Base-by-base conservation (phyloP, 2,329 filamentous ascomycete genomes). In the Trichoderma hamatum region DNA sequence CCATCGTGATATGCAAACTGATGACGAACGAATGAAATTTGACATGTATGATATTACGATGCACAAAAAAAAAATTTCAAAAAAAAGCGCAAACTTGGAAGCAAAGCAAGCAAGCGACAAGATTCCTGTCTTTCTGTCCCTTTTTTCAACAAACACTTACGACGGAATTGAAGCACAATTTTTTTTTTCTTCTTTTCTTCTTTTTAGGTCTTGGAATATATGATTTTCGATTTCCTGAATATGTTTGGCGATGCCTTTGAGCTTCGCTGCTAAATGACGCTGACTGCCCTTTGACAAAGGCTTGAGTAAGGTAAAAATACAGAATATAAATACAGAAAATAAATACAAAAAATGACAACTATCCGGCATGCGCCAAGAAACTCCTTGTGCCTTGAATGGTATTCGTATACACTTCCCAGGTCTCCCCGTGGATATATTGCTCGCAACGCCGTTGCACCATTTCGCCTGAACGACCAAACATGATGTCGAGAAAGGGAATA, bases 1-100 rank as follows among this genome's bases (percentile, higher is more conserved):
- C 24, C 7, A 43, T n/a, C 7, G 36, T 43, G 49, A 64, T 30
- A 7, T 24, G 16, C 16, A 30, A 36, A n/a, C 14, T 16, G 24
- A 64, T 56, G 51, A 65, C 55, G 9, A 65, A 65, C 43, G 24
- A 43, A 64, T 32, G 46, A 64, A 46, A 30, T 5, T 49, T 32
- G 26, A 55, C 26, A 30, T 26, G 24, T 30, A 28, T 54, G 51
- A 54, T 54, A 24, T 7, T 54, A 52, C 3, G 5, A 54, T 28
- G 3, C 13, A 51, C 11, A 21, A 46, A 46, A 16, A n/a, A n/a
- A n/a, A n/a, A n/a, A n/a, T n/a, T n/a, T n/a, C n/a, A n/a, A 21
- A 46, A 46, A 16, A 28, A 10, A 28, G 51, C 24, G 26, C 26
- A 54, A 54, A 49, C 21, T 13, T 24, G 11, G 46, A 49, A 49